Percentiles rank a stretch among this genome's conserved stretches.
Conservation (phyloP, 441 rosid species). For the Biscutella laevigata region DNA sequence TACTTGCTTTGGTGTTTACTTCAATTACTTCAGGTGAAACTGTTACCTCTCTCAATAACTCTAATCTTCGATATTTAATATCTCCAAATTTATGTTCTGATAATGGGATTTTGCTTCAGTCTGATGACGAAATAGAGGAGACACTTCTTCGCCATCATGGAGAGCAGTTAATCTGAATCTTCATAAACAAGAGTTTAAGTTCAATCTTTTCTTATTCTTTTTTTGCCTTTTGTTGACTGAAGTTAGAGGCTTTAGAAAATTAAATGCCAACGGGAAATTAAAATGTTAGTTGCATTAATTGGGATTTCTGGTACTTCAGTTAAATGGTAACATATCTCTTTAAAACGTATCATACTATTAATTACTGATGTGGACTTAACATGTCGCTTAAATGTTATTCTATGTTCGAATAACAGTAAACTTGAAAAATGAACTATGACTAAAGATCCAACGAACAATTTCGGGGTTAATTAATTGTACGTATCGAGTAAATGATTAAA, state of each 20-base stretch:
- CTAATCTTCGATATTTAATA: neutral
- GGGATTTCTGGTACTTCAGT: neutral
- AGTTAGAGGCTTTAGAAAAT: no score
- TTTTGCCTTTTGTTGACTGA: no score
- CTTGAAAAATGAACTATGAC: neutral
- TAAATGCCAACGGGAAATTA: no score
- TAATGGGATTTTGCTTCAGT: slow-evolving; percentile 29
- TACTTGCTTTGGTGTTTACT: slow-evolving; percentile 64
- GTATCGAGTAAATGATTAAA: neutral
- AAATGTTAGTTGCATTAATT: neutral
- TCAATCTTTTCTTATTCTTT: no score
- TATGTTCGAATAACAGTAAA: neutral
- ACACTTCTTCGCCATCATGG: slow-evolving; percentile 31
- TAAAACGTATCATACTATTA: neutral
- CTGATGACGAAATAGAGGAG: slow-evolving; percentile 66
- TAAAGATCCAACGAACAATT: neutral
- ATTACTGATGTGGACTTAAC: neutral
- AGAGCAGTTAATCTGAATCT: neutral
- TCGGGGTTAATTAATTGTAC: neutral
- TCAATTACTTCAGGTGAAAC: slow-evolving; percentile 54
- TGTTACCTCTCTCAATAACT: neutral
- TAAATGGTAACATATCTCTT: neutral
- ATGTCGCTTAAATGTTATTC: neutral
- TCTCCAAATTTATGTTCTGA: neutral
- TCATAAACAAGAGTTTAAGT: no score